Evolutionary conservation across 805 yeast species (phyloP).

Genomic region (Saccharomyces mikatae): DNA sequence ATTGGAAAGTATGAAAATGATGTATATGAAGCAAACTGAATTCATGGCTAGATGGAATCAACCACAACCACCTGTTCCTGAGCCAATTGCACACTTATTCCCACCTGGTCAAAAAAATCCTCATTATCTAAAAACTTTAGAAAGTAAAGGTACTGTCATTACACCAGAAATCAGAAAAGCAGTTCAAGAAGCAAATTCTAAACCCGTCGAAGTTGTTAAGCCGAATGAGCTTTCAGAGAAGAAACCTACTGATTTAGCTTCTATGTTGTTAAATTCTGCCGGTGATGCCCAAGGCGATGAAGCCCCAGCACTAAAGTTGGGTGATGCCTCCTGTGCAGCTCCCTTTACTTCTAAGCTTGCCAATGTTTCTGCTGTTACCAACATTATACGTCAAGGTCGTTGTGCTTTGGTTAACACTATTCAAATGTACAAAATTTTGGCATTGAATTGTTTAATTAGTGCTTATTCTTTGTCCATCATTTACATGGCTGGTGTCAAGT

Average conservation of each 20-base stretch:
- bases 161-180: constrained; percentile 63
- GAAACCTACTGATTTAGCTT: constrained; percentile 44
- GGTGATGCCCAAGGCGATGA: constrained; percentile 49
- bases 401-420: constrained; percentile 95
- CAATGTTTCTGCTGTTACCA: constrained; percentile 84
- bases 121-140: constrained; percentile 75
- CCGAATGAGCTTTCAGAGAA: constrained; percentile 28
- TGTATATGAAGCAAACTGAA: constrained; percentile 79
- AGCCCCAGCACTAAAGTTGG: constrained; percentile 87
- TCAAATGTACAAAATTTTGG: constrained; percentile 97
- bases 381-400: constrained; percentile 94
- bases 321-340: constrained; percentile 98
- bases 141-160: constrained; percentile 70
- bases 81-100: constrained; percentile 82
- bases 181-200: constrained; percentile 44
- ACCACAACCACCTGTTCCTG: constrained; percentile 78
- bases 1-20: constrained; percentile 50
- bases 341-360: constrained; percentile 94
- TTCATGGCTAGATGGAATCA: constrained; percentile 74
- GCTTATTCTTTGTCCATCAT: constrained; percentile 93
- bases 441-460: constrained; percentile 90
- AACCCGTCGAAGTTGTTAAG: constrained; percentile 29
- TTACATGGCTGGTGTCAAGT: constrained; percentile 93
- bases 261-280: constrained; percentile 22
- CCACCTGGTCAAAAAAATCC: constrained; percentile 96